phyloP scores from a whole-genome alignment of 805 yeast species.

The Metschnikowia cerradonensis region DNA sequence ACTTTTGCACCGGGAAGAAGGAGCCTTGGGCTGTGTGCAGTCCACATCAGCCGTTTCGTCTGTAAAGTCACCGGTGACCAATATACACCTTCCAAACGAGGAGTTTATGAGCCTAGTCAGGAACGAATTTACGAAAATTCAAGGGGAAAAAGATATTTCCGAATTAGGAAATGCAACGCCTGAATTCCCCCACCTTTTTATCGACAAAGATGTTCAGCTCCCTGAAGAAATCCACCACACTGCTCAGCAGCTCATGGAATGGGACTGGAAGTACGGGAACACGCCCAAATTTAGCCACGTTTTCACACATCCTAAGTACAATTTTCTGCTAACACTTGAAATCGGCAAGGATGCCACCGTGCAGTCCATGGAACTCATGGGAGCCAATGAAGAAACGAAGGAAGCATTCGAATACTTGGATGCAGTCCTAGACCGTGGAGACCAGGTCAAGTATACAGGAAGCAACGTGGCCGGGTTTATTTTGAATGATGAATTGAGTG shows the following conservation, averaged over 20 bases:
- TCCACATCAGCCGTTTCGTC: slow-evolving; percentile 61
- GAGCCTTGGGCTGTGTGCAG: slow-evolving; percentile 37
- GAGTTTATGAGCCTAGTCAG: slow-evolving; percentile 12
- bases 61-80: slow-evolving; percentile 75
- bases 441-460: slow-evolving; percentile 36
- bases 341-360: slow-evolving; percentile 46
- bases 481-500: slow-evolving; percentile 39
- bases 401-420: slow-evolving; percentile 33
- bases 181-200: slow-evolving; percentile 14
- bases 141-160: no score
- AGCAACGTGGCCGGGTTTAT: slow-evolving; percentile 43
- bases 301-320: slow-evolving; percentile 31
- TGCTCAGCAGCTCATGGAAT: slow-evolving; percentile 42
- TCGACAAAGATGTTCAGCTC: slow-evolving; percentile 25
- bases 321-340: slow-evolving; percentile 30
- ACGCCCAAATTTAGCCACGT: slow-evolving; percentile 70
- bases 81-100: slow-evolving; percentile 41
- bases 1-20: slow-evolving; percentile 49
- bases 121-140: slow-evolving; percentile 39
- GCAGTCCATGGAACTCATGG: slow-evolving; percentile 18
- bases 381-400: slow-evolving; percentile 3
- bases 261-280: slow-evolving; percentile 74
- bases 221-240: slow-evolving; percentile 39
- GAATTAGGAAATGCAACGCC: neutral
- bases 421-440: slow-evolving; percentile 23